Evolutionary conservation across 2,329 filamentous ascomycete species (phyloP).

Genomic region (Fusarium solani-melongenae): DNA sequence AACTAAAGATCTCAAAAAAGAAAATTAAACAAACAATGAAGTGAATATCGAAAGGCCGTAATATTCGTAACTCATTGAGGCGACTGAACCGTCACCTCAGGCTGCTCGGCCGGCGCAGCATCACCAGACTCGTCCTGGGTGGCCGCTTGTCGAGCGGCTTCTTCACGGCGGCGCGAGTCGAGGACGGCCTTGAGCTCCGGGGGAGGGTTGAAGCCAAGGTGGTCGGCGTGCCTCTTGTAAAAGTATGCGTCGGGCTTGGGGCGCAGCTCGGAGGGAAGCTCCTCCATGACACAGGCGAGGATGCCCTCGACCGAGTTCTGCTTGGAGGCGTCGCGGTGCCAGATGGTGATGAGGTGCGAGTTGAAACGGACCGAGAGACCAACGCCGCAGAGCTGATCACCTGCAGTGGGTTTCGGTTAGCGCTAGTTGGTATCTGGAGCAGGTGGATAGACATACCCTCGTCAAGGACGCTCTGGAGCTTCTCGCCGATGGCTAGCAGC

Average conservation of each 20-base stretch:
- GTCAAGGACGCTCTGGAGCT: constrained; percentile 78
- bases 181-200: constrained; percentile 68
- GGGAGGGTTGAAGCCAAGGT: constrained; percentile 80
- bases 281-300: constrained; percentile 76
- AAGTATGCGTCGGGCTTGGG: constrained; percentile 79
- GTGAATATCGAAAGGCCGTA: constrained; percentile 23
- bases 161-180: constrained; percentile 65
- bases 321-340: constrained; percentile 90
- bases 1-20: constrained; percentile 4
- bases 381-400: constrained; percentile 89
- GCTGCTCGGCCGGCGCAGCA: constrained; percentile 26
- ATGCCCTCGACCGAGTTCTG: constrained; percentile 81
- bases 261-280: constrained; percentile 77
- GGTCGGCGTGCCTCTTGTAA: constrained; percentile 92
- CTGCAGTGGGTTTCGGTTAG: constrained; percentile 54
- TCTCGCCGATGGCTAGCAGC: constrained; percentile 85
- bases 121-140: constrained; percentile 30
- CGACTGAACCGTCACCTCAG: constrained; percentile 41
- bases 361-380: constrained; percentile 91
- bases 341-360: constrained; percentile 87
- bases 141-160: constrained; percentile 46
- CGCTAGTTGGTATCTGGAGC: neutral
- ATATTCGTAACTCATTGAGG: constrained; percentile 41
- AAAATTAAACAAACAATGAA: neutral
- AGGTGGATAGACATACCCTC: constrained; percentile 59